Conservation (phyloP, 108 stramenopile genomes). For the Fragilaria radians region DNA sequence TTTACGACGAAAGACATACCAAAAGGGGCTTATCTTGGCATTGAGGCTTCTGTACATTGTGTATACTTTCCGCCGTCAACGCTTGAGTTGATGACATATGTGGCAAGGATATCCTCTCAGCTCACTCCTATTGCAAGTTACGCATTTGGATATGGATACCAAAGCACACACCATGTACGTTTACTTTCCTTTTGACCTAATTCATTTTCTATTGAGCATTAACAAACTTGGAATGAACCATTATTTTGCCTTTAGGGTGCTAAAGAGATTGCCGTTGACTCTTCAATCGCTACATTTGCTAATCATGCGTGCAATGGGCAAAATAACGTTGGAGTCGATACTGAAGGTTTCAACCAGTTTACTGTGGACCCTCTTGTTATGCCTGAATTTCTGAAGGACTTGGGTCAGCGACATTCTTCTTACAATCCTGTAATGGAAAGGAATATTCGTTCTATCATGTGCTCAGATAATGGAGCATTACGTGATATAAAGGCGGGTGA, state of each 20-base stretch:
- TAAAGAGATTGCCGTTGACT: constrained; percentile 9
- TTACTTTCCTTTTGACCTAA: neutral
- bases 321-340: constrained; percentile 6
- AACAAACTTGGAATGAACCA: no score
- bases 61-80: neutral
- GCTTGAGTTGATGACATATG: neutral
- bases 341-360: neutral
- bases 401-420: neutral
- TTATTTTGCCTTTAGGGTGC: constrained; percentile 4
- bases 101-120: neutral
- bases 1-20: constrained; percentile 25
- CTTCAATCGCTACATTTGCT: constrained; percentile 3
- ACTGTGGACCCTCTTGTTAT: constrained; percentile 4
- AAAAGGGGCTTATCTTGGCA: constrained; percentile 13
- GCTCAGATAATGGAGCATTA: neutral
- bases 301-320: constrained; percentile 11
- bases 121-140: constrained; percentile 6
- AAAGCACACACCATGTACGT: constrained; percentile 2
- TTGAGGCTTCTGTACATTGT: neutral
- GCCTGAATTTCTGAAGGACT: neutral
- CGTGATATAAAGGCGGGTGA: constrained; percentile 14
- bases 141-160: constrained; percentile 10
- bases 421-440: constrained; percentile 21
- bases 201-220: constrained; percentile 1
- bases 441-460: neutral